Conservation (phyloP, 75 land plant genomes). For the Cupressus sempervirens region DNA sequence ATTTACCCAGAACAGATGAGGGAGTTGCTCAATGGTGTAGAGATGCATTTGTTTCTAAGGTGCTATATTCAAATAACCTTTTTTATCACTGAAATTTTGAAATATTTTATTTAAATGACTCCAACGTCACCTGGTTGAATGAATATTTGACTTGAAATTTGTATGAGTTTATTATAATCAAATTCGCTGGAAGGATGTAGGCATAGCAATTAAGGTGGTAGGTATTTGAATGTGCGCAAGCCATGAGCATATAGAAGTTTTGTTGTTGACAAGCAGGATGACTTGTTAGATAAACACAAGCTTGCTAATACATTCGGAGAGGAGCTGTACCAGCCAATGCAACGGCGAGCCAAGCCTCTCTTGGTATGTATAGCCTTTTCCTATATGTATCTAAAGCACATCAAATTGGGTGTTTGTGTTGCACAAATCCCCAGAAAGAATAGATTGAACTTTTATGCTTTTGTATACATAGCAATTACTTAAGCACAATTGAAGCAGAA, state of each 20-base stretch:
- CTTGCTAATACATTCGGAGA: constrained; percentile 43
- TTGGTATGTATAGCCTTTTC: constrained; percentile 17
- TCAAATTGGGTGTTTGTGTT: not conserved
- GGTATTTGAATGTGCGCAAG: constrained; percentile 1
- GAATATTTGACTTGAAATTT: not conserved
- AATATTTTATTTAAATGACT: not conserved
- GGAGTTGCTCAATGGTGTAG: constrained; percentile 43
- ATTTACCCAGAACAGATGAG: constrained; percentile 32
- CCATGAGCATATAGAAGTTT: not conserved
- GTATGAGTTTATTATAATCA: not conserved
- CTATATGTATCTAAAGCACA: not conserved
- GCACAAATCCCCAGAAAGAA: not conserved
- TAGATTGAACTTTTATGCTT: not conserved
- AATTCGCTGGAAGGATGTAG: not conserved
- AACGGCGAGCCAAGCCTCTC: constrained; percentile 29
- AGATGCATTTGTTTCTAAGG: constrained; percentile 45
- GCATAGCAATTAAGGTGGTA: not conserved
- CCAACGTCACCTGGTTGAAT: not conserved
- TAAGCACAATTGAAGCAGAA: not conserved
- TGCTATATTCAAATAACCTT: not conserved
- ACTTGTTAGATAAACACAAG: constrained; percentile 35
- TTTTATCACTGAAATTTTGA: not conserved
- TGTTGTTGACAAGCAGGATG: constrained; percentile 28
- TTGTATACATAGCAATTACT: not conserved
- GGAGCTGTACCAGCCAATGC: constrained; percentile 27